Conservation (phyloP, 2,329 filamentous ascomycete species). For the Zasmidium cellare region DNA sequence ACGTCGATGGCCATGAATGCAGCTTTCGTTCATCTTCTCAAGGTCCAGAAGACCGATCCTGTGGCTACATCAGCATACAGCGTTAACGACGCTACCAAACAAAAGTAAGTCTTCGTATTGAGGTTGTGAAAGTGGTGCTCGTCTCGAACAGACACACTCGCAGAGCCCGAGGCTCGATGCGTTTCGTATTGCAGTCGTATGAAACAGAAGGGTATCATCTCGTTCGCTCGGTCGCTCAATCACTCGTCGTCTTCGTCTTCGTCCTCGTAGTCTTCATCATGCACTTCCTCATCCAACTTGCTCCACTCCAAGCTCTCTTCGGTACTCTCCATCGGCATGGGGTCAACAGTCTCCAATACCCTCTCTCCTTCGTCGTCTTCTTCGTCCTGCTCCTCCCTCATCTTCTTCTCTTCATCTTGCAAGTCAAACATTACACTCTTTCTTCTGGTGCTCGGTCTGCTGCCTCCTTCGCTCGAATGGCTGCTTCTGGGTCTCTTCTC, state of each 20-base stretch:
- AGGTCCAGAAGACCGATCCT: too few relatives aligned
- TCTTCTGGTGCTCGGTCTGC: conserved; percentile 11
- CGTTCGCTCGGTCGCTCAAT: not conserved
- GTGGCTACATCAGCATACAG: too few relatives aligned
- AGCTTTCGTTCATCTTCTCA: too few relatives aligned
- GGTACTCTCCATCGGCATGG: conserved; percentile 31
- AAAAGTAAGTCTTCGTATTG: too few relatives aligned
- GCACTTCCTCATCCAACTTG: conserved; percentile 24
- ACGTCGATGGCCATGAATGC: too few relatives aligned
- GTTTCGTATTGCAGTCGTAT: not conserved
- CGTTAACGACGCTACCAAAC: too few relatives aligned
- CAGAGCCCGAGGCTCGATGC: not conserved
- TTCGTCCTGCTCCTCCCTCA: conserved; percentile 17
- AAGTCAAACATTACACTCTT: conserved; percentile 33
- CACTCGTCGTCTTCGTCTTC: conserved; percentile 20
- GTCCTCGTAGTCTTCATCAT: conserved; percentile 20
- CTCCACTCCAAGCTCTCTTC: conserved; percentile 28
- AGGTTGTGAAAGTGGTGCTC: too few relatives aligned
- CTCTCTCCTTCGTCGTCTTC: conserved; percentile 14
- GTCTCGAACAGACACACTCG: too few relatives aligned
- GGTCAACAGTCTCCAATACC: conserved; percentile 24
- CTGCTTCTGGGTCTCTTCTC: conserved; percentile 13
- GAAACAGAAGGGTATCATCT: not conserved
- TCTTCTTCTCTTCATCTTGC: conserved; percentile 22
- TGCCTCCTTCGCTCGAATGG: conserved; percentile 12